Evolutionary conservation across 1,284 basidiomycete genomes (phyloP).

Genomic region (Irpex sp.): DNA sequence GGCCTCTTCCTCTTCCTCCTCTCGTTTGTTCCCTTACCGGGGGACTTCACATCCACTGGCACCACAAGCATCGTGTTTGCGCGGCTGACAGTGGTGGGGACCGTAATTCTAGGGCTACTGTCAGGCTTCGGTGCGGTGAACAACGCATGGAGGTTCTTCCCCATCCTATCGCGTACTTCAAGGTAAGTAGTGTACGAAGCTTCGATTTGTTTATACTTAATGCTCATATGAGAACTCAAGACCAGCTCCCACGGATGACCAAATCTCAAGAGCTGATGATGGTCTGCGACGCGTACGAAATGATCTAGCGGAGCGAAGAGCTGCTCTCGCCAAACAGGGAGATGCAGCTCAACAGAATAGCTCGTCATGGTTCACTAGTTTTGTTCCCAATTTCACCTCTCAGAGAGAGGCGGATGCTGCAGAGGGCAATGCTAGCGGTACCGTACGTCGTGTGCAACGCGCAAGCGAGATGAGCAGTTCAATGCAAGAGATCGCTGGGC

Average conservation of each 20-base stretch:
- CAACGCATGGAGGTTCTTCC: conserved; percentile 52
- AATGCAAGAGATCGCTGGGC: conserved; percentile 54
- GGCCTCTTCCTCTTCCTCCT: conserved; percentile 53
- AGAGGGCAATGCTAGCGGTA: conserved; percentile 16
- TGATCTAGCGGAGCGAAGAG: conserved; percentile 40
- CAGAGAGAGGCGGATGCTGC: not conserved
- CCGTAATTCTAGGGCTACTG: conserved; percentile 64
- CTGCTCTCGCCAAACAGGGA: conserved; percentile 26
- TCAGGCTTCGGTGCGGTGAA: conserved; percentile 74
- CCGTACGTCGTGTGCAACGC: conserved; percentile 23
- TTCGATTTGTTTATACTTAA: not conserved
- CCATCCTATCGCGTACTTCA: conserved; percentile 20
- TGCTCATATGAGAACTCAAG: conserved; percentile 17
- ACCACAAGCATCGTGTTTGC: conserved; percentile 45
- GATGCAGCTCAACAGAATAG: conserved; percentile 1
- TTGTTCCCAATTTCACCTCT: conserved; percentile 16
- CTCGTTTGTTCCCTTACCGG: conserved; percentile 64
- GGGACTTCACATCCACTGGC: conserved; percentile 39
- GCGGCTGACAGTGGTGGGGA: conserved; percentile 72
- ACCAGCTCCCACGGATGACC: conserved; percentile 41
- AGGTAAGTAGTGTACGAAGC: conserved; percentile 18
- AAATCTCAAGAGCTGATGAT: conserved; percentile 46
- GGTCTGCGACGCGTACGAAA: conserved; percentile 49
- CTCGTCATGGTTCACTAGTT: conserved; percentile 18
- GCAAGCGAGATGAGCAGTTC: conserved; percentile 30